These are phyloP conservation scores for Elsinoe arachidis DNA, from an alignment of 2,329 filamentous ascomycete species.

Conservation along the genomic window DNA sequence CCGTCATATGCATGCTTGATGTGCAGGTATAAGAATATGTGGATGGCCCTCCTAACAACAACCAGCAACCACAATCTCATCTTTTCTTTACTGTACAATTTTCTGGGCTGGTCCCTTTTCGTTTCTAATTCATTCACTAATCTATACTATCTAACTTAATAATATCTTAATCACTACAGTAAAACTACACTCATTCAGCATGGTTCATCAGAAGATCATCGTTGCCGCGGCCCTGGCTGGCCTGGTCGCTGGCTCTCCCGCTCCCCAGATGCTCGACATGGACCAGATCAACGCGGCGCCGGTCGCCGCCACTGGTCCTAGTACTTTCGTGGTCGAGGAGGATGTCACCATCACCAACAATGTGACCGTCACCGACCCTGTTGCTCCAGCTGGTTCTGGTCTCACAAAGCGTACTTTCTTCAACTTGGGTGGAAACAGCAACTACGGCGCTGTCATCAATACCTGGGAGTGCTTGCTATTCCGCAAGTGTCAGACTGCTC, in stretches of 20 bases:
- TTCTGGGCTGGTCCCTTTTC: slow-evolving; percentile 10
- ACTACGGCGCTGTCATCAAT: slow-evolving; percentile 8
- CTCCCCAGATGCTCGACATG: slow-evolving; percentile 20
- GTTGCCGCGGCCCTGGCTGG: slow-evolving; percentile 17
- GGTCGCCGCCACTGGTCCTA: slow-evolving; percentile 17
- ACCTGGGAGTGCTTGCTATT: slow-evolving; percentile 15
- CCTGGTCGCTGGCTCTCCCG: slow-evolving; percentile 17
- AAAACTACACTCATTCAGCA: slow-evolving; percentile 7
- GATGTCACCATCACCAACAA: slow-evolving; percentile 15
- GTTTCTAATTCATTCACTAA: neutral
- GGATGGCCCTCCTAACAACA: neutral
- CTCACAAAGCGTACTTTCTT: slow-evolving; percentile 8
- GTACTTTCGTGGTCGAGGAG: slow-evolving; percentile 14
- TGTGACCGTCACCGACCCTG: slow-evolving; percentile 18
- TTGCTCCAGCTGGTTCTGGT: slow-evolving; percentile 17
- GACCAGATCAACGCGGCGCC: slow-evolving; percentile 17
- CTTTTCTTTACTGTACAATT: slow-evolving; percentile 6
- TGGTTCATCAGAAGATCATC: slow-evolving; percentile 16
- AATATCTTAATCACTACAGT: neutral
- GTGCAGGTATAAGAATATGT: neutral
- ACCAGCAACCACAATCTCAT: neutral
- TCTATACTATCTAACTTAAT: neutral
- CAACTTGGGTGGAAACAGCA: neutral
- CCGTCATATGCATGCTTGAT: neutral
- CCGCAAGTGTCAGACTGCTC: neutral